phyloP scores from a whole-genome alignment of 2,329 filamentous ascomycete genomes.

The Atkinsonella hypoxylon region DNA sequence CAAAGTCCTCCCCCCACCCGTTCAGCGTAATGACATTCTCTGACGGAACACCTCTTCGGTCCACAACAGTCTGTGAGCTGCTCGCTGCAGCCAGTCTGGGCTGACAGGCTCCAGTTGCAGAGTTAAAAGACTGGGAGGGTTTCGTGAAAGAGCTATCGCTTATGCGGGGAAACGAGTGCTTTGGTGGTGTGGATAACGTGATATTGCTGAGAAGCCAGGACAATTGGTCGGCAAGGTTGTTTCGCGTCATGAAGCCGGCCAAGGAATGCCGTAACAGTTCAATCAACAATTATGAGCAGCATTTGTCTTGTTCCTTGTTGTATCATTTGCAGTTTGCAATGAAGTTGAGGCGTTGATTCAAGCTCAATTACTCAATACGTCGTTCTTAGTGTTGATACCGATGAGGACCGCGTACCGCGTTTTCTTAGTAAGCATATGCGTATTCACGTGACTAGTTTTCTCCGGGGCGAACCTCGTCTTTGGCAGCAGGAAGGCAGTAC shows the following conservation, averaged over 20 bases:
- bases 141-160: slow-evolving; percentile 15
- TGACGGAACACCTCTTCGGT: slow-evolving; percentile 1
- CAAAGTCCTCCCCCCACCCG: slow-evolving; percentile 11
- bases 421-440: too few species aligned
- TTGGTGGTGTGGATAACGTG: slow-evolving; percentile 27
- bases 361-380: not conserved
- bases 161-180: slow-evolving; percentile 24
- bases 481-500: too few species aligned
- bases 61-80: not conserved
- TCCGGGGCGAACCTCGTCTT: too few species aligned
- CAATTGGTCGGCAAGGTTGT: slow-evolving; percentile 46
- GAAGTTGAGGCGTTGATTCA: not conserved
- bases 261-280: not conserved
- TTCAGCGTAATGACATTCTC: slow-evolving; percentile 13
- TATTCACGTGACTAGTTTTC: too few species aligned
- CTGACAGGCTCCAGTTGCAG: not conserved
- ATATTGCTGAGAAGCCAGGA: slow-evolving; percentile 43
- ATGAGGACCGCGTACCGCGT: too few species aligned
- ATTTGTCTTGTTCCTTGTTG: slow-evolving; percentile 1
- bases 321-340: not conserved
- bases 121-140: slow-evolving; percentile 16
- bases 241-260: slow-evolving; percentile 47
- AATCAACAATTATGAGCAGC: not conserved
- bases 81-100: not conserved
- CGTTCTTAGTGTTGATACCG: too few species aligned